These are phyloP conservation scores for Umbelopsis ramanniana DNA, from an alignment of 192 early-diverging fungal species.

Conservation along the genomic window DNA sequence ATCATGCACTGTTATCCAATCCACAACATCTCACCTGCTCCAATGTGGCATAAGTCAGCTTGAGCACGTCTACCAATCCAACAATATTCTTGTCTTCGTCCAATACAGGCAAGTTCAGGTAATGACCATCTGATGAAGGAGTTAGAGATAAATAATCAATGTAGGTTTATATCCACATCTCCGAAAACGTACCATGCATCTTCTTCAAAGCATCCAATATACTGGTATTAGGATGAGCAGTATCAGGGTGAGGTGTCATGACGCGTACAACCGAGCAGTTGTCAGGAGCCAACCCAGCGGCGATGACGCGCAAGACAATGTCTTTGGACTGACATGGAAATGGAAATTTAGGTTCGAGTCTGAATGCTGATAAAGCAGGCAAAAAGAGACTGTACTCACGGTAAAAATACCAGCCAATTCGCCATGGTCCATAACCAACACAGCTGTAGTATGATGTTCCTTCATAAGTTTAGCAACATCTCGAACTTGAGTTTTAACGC, in stretches of 20 bases:
- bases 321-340: constrained; percentile 70
- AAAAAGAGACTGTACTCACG: constrained; percentile 28
- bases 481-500: constrained; percentile 67
- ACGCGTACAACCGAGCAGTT: constrained; percentile 93
- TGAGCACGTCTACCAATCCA: constrained; percentile 80
- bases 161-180: not conserved
- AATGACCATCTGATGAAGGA: constrained; percentile 55
- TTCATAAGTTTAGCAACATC: constrained; percentile 78
- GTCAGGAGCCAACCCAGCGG: constrained; percentile 80
- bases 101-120: constrained; percentile 77
- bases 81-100: constrained; percentile 66
- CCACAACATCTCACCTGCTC: constrained; percentile 61
- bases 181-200: constrained; percentile 62
- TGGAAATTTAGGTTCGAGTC: not conserved
- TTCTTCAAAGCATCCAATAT: constrained; percentile 78
- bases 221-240: constrained; percentile 63
- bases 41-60: constrained; percentile 77
- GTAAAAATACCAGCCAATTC: constrained; percentile 79
- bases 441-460: constrained; percentile 70
- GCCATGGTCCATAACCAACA: constrained; percentile 69
- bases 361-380: not conserved
- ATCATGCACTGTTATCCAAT: too few species aligned
- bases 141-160: not conserved
- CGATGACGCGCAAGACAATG: constrained; percentile 83
- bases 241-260: constrained; percentile 90